These are phyloP conservation scores for Scleroderma citrinum DNA, from an alignment of 768 basidiomycete species.

Conservation along the genomic window DNA sequence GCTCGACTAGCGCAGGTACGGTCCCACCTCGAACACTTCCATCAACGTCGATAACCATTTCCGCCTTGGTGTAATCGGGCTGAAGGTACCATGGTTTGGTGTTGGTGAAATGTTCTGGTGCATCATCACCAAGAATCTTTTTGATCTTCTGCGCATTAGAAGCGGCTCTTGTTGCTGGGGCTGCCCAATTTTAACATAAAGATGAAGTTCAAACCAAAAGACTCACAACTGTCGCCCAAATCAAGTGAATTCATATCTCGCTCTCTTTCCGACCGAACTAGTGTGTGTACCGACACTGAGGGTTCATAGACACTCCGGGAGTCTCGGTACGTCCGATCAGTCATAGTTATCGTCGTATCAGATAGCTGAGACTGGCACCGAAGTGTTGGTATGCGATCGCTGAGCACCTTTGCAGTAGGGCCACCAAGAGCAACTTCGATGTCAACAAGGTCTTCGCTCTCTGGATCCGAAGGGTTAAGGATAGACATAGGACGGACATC, in stretches of 20 bases:
- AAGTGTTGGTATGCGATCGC: slow-evolving; percentile 22
- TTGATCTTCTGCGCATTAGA: slow-evolving; percentile 51
- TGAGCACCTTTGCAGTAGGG: slow-evolving; percentile 27
- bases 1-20: slow-evolving; percentile 77
- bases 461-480: slow-evolving; percentile 34
- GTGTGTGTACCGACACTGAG: slow-evolving; percentile 19
- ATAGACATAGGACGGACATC: slow-evolving; percentile 38
- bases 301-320: slow-evolving; percentile 20
- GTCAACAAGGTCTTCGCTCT: slow-evolving; percentile 50
- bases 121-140: slow-evolving; percentile 60
- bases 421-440: slow-evolving; percentile 47
- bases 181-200: slow-evolving; percentile 9
- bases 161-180: slow-evolving; percentile 17
- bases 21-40: slow-evolving; percentile 84
- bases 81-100: slow-evolving; percentile 80
- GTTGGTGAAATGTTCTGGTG: slow-evolving; percentile 40
- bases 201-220: background rate
- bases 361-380: slow-evolving; percentile 31
- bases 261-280: slow-evolving; percentile 17
- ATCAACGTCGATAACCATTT: slow-evolving; percentile 83
- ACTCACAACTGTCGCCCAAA: slow-evolving; percentile 23
- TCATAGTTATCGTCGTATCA: slow-evolving; percentile 28
- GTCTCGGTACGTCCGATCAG: slow-evolving; percentile 18
- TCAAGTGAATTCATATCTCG: slow-evolving; percentile 13
- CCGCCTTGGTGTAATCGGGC: slow-evolving; percentile 69